Conservation (phyloP, 495 filamentous ascomycete genomes). For the Aspergillus conjunctus region DNA sequence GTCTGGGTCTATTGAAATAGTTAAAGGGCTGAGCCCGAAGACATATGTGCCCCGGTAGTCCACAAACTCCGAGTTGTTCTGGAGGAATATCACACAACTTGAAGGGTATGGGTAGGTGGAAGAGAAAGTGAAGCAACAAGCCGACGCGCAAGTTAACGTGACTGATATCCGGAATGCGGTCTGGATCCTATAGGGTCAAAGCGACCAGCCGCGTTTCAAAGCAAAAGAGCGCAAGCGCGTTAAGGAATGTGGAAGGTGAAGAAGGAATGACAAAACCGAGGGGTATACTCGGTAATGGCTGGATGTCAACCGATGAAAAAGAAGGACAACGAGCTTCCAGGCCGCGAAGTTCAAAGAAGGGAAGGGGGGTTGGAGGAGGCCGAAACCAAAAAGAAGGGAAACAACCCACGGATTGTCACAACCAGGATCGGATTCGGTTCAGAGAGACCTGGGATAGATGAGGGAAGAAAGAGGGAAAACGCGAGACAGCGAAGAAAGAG, state of each 20-base stretch:
- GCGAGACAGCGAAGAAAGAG: constrained; percentile 3
- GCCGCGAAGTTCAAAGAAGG: constrained; percentile 20
- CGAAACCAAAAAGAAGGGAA: constrained; percentile 12
- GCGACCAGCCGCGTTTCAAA: constrained; percentile 14
- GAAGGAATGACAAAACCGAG: constrained; percentile 21
- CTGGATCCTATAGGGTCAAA: constrained; percentile 1
- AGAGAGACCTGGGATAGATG: background rate
- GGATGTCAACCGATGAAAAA: constrained; percentile 37
- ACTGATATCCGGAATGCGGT: background rate
- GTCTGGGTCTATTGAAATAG: background rate
- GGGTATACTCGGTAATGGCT: constrained; percentile 18
- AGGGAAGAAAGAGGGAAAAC: background rate
- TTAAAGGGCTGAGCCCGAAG: background rate
- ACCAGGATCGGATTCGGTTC: background rate
- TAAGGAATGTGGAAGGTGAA: constrained; percentile 25
- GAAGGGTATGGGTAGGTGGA: background rate
- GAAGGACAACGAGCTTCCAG: constrained; percentile 45
- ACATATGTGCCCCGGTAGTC: no score
- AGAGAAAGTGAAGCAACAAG: background rate
- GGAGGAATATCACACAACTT: no score
- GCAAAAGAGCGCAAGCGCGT: constrained; percentile 26
- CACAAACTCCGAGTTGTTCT: no score
- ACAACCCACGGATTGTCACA: constrained; percentile 5
- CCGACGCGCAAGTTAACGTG: background rate
- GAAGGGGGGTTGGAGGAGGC: constrained; percentile 14